A percentile compares a stretch with the other conserved stretches of the same genome.
These are phyloP conservation scores for Neurospora sublineolata DNA, from an alignment of 495 filamentous ascomycete species.

Conservation along the genomic window DNA sequence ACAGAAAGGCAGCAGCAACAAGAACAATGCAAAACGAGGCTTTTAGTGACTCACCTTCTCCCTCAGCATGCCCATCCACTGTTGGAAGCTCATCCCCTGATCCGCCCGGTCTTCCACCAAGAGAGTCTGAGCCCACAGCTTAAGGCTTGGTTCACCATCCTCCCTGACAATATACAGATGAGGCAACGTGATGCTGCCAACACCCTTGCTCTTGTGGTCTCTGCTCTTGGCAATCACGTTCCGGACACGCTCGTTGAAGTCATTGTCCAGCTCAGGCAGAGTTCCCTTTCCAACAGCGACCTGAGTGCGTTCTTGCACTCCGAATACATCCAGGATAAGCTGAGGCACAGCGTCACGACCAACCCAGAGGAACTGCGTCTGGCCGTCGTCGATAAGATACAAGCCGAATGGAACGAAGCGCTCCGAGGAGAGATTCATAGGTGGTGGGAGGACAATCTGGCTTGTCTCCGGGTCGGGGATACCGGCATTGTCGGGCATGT, in stretches of 20 bases:
- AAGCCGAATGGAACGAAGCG: slow-evolving; percentile 85
- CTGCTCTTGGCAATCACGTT: slow-evolving; percentile 84
- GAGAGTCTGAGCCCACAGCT: slow-evolving; percentile 93
- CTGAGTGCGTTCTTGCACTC: slow-evolving; percentile 62
- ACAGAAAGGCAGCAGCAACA: neutral
- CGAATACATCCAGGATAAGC: slow-evolving; percentile 82
- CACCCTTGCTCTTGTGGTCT: slow-evolving; percentile 72
- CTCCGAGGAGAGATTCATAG: slow-evolving; percentile 78
- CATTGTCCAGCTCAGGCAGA: slow-evolving; percentile 78
- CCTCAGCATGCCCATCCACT: slow-evolving; percentile 84
- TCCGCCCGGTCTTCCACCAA: slow-evolving; percentile 92
- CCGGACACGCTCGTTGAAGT: slow-evolving; percentile 89
- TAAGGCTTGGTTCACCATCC: slow-evolving; percentile 89
- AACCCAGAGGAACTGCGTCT: slow-evolving; percentile 96
- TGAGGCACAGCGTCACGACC: slow-evolving; percentile 87
- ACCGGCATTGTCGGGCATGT: slow-evolving; percentile 94
- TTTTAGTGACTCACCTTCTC: slow-evolving; percentile 74
- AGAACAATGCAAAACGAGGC: neutral
- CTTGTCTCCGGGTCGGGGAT: slow-evolving; percentile 73
- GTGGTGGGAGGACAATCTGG: slow-evolving; percentile 75
- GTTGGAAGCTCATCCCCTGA: slow-evolving; percentile 77
- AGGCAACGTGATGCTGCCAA: slow-evolving; percentile 82
- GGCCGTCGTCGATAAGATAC: slow-evolving; percentile 93
- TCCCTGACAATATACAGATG: slow-evolving; percentile 89
- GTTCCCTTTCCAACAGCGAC: slow-evolving; percentile 84